A percentile compares a stretch with the other conserved stretches of the same genome.
Conservation (phyloP, 1,284 basidiomycete species). For the Stygiomarasmius scandens region DNA sequence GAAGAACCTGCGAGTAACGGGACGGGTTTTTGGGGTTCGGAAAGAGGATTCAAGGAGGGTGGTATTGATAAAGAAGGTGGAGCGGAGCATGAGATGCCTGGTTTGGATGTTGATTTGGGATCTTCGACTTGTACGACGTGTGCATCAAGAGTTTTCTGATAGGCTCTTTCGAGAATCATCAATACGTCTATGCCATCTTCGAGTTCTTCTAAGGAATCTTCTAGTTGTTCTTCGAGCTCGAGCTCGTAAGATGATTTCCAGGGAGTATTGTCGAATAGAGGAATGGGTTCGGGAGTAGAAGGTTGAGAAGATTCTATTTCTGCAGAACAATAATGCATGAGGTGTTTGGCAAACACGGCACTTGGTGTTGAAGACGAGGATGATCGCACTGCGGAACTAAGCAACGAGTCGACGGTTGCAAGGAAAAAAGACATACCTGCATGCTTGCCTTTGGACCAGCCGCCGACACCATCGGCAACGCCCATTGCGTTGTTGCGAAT, state of each 20-base stretch:
- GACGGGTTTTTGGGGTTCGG: constrained; percentile 22
- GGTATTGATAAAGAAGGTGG: constrained; percentile 12
- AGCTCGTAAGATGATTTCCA: constrained; percentile 13
- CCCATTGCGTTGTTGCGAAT: constrained; percentile 82
- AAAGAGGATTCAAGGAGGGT: constrained; percentile 14
- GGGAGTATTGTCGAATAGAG: constrained; percentile 9
- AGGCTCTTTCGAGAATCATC: constrained; percentile 66
- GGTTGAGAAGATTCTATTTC: constrained; percentile 38
- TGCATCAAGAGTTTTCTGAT: constrained; percentile 61
- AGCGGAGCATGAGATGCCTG: not conserved
- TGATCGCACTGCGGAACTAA: not conserved
- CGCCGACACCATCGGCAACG: constrained; percentile 88
- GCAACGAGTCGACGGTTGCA: too few species aligned
- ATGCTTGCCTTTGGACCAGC: constrained; percentile 63
- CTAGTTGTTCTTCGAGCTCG: constrained; percentile 44
- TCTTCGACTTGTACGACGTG: constrained; percentile 46
- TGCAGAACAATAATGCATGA: constrained; percentile 83
- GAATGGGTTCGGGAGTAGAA: constrained; percentile 17
- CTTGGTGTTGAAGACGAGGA: constrained; percentile 45
- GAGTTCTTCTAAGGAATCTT: constrained; percentile 60
- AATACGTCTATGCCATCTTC: constrained; percentile 70
- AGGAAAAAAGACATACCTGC: constrained; percentile 26
- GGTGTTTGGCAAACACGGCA: constrained; percentile 80
- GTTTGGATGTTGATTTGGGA: constrained; percentile 10
- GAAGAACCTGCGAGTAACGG: constrained; percentile 66